Conservation (phyloP, 148 eudicot species). For the Rhododendron simsii region DNA sequence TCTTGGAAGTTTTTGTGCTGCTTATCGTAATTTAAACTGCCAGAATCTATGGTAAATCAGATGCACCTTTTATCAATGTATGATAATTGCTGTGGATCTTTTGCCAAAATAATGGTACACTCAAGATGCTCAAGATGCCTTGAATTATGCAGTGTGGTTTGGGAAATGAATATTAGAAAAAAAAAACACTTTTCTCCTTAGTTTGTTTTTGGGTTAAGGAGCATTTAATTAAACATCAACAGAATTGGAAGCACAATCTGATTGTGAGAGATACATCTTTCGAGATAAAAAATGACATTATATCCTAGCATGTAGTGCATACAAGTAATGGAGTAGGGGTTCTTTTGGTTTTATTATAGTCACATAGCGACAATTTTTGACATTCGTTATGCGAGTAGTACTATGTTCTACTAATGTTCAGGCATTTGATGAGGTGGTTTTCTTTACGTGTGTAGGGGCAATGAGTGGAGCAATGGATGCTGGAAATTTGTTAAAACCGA, state of each 20-base stretch:
- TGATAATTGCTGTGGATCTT: background rate
- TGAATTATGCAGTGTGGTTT: background rate
- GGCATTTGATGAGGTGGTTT: background rate
- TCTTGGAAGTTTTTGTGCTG: too few relatives aligned
- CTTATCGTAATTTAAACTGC: background rate
- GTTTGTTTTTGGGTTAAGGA: background rate
- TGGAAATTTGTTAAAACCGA: constrained; percentile 80
- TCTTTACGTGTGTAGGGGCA: constrained; percentile 47
- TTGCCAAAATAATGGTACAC: background rate
- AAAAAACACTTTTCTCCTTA: background rate
- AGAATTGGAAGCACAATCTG: background rate
- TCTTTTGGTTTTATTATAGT: background rate
- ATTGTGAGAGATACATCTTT: background rate
- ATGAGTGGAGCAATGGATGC: constrained; percentile 94
- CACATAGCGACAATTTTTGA: background rate
- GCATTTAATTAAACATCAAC: background rate
- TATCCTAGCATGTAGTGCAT: background rate
- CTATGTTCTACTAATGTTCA: background rate
- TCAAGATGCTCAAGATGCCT: background rate
- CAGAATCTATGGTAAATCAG: background rate
- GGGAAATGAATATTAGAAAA: background rate
- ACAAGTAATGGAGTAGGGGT: background rate
- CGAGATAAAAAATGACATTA: background rate
- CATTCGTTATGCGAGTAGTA: background rate
- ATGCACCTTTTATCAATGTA: background rate